These are phyloP conservation scores for Cantharellus anzutake DNA, from an alignment of 768 basidiomycete genomes.

Conservation along the genomic window DNA sequence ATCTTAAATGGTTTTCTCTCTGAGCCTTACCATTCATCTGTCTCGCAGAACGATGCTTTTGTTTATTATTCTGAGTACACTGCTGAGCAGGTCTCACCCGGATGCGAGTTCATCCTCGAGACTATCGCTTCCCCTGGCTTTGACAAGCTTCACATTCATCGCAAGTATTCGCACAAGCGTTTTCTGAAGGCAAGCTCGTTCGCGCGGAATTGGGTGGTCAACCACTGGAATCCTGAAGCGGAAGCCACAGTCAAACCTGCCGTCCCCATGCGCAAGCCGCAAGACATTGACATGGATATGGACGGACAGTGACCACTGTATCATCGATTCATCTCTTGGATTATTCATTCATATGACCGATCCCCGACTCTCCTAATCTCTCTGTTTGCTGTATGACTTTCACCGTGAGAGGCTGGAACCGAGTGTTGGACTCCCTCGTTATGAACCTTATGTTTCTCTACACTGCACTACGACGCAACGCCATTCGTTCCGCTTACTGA, in stretches of 20 bases:
- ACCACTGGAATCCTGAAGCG: not conserved
- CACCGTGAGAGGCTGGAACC: no score
- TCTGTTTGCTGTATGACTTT: no score
- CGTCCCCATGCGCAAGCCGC: no score
- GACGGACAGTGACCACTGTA: no score
- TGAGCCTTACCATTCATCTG: not conserved
- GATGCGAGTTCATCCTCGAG: constrained; percentile 65
- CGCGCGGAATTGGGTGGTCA: constrained; percentile 6
- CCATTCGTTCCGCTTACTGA: no score
- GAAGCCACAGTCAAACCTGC: not conserved
- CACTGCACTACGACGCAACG: no score
- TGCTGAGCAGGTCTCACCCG: constrained; percentile 68
- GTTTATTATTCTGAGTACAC: constrained; percentile 86
- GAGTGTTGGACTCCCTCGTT: no score
- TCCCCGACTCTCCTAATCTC: no score
- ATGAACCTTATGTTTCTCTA: no score
- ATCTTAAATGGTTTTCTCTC: not conserved
- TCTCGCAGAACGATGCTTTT: constrained; percentile 63
- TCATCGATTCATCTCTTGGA: no score
- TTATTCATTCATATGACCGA: no score
- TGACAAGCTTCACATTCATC: constrained; percentile 70
- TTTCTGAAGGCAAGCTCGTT: constrained; percentile 57
- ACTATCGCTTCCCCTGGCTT: constrained; percentile 68
- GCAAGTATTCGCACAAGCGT: constrained; percentile 95
- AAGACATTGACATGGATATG: no score